Conservation (phyloP, 805 yeast genomes). For the Isabelozyma gotoi region DNA sequence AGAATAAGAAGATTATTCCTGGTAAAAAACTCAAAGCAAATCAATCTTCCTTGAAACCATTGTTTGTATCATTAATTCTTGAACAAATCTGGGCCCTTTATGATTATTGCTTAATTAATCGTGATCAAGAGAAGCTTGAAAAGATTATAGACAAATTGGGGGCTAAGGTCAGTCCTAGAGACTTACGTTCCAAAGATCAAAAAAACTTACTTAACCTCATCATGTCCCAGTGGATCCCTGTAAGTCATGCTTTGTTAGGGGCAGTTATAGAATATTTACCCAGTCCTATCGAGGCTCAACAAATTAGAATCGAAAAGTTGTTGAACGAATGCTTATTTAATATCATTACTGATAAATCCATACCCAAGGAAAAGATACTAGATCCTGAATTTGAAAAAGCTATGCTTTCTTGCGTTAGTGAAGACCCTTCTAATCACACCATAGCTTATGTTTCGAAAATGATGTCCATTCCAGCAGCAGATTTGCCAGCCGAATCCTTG, state of each 20-base stretch:
- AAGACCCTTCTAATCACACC: slow-evolving; percentile 52
- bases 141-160: slow-evolving; percentile 73
- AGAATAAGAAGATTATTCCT: slow-evolving; percentile 77
- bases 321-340: slow-evolving; percentile 45
- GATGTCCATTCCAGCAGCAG: slow-evolving; percentile 78
- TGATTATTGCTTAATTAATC: slow-evolving; percentile 61
- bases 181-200: slow-evolving; percentile 75
- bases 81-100: slow-evolving; percentile 94
- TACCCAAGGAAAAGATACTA: slow-evolving; percentile 33
- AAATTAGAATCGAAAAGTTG: slow-evolving; percentile 64
- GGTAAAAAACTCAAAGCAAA: slow-evolving; percentile 64
- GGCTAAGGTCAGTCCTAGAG: slow-evolving; percentile 70
- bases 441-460: slow-evolving; percentile 86
- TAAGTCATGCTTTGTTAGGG: slow-evolving; percentile 79
- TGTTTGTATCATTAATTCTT: slow-evolving; percentile 82
- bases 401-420: slow-evolving; percentile 66
- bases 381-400: slow-evolving; percentile 50
- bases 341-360: slow-evolving; percentile 48
- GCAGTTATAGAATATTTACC: slow-evolving; percentile 85
- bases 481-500: slow-evolving; percentile 60
- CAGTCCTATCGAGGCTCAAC: slow-evolving; percentile 78
- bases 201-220: slow-evolving; percentile 60
- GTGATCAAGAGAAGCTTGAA: slow-evolving; percentile 68
- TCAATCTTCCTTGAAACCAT: slow-evolving; percentile 54
- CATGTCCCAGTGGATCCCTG: slow-evolving; percentile 93